A percentile compares a stretch with the other conserved stretches of the same genome.
Conservation (phyloP, 129 eudicot genomes). For the Flaveria linearis region DNA sequence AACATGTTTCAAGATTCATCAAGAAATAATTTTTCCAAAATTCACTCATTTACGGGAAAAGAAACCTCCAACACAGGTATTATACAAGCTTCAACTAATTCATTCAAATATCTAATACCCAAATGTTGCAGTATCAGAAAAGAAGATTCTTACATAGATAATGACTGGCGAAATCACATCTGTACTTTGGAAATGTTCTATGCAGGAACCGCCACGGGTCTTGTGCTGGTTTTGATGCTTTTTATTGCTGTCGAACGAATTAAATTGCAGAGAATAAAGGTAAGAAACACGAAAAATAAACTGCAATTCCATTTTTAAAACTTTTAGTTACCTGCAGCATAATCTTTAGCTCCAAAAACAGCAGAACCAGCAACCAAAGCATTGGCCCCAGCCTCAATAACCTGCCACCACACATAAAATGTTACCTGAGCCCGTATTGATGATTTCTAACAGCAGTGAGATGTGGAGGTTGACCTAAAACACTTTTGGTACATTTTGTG, state of each 20-base stretch:
- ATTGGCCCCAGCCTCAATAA: slow-evolving; percentile 98
- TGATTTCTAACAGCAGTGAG: not conserved
- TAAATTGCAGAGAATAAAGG: not conserved
- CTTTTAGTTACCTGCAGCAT: slow-evolving; percentile 66
- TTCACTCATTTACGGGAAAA: not conserved
- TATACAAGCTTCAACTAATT: not conserved
- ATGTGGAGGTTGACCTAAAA: not conserved
- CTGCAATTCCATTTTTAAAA: not conserved
- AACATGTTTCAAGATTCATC: not conserved
- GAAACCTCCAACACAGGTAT: not conserved
- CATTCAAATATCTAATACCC: not conserved
- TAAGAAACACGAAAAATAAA: slow-evolving; percentile 8
- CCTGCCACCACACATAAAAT: slow-evolving; percentile 45
- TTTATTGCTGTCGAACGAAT: slow-evolving; percentile 65
- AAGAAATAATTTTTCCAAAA: not conserved
- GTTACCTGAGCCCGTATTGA: not conserved
- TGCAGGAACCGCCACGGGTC: slow-evolving; percentile 80
- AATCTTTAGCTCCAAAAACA: slow-evolving; percentile 97
- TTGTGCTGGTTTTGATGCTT: slow-evolving; percentile 92
- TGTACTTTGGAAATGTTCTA: slow-evolving; percentile 36
- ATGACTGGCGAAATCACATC: slow-evolving; percentile 30
- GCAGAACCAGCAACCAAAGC: slow-evolving; percentile 99
- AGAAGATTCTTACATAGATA: slow-evolving; percentile 37
- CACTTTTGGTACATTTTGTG: not conserved
- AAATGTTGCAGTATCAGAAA: not conserved